Evolutionary conservation across 306 rosid species (phyloP), one percentile per base, ranked within the genome.

Genomic region (Acmispon strigosus): DNA sequence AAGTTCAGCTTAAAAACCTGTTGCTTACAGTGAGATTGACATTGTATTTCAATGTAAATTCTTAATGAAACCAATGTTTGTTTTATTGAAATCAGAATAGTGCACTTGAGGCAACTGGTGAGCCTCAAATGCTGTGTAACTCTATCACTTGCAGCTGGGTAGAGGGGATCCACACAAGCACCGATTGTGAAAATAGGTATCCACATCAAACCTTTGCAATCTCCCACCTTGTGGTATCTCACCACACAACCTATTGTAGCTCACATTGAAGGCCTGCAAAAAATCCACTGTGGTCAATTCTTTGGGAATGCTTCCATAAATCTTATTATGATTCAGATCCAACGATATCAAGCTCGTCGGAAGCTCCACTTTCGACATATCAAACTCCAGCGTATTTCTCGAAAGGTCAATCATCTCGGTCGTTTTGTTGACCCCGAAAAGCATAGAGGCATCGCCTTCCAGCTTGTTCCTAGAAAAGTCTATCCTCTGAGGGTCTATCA

Each of bases 161-260:
- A 85, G 88, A 0, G 93, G 89, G 6, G 91, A 47, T 0, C 91
- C 90, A 7, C 94, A 90, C 80, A 90, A 74, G 39, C 96, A 87
- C 48, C 71, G 66, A 65, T 88, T 86, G 51, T 84, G 94, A 41
- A 82, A 79, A 76, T 84, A 90, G 0, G 82, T 8, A 2, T 36
- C 32, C 32, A 10, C 2, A 7, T 79, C 87, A 17, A 87, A 87
- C 10, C 34, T 87, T 79, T 79, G 91, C 81, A 90, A 36, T 47
- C 66, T 50, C 0, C 94, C 94, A 2, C 90, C 89, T n/a, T 65
- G 66, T 0, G 94, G 90, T 62, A 90, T 90, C 60, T 79, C 66
- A 10, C 96, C 88, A 32, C 91, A 86, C 36, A 88, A 27, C 19
- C 84, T 61, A 72, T 88, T 90, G 14, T 88, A 90, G 53, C 96